A percentile compares a stretch with the other conserved stretches of the same genome.
Conservation (phyloP, 1,139 yeast genomes). For the Protomyces inouyei region DNA sequence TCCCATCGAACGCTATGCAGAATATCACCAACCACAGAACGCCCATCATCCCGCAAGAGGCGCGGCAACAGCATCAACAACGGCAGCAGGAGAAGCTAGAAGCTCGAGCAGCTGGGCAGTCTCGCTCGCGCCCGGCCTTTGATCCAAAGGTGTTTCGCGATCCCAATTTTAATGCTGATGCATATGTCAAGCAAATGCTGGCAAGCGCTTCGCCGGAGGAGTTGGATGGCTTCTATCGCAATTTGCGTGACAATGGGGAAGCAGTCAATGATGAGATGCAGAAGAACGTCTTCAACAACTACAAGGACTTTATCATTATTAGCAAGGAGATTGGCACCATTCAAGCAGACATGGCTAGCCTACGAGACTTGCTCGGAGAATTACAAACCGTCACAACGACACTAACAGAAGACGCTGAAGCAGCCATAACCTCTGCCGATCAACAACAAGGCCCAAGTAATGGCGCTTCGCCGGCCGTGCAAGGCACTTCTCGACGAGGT, state of each 20-base stretch:
- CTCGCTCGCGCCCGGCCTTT: constrained; percentile 1
- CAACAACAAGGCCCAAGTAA: background rate
- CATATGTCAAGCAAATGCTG: constrained; percentile 24
- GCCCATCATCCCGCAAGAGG: constrained; percentile 17
- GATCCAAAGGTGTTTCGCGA: constrained; percentile 24
- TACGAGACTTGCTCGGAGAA: constrained; percentile 25
- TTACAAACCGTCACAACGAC: constrained; percentile 19
- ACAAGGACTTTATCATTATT: constrained; percentile 30
- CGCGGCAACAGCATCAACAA: background rate
- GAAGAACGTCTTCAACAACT: constrained; percentile 30
- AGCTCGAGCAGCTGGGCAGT: background rate
- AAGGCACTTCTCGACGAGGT: constrained; percentile 6
- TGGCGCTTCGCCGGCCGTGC: background rate
- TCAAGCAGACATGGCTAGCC: constrained; percentile 27
- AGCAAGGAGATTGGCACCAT: constrained; percentile 29
- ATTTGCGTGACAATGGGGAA: constrained; percentile 22
- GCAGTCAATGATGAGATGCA: constrained; percentile 27
- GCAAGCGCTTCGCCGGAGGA: constrained; percentile 30
- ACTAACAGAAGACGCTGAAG: constrained; percentile 21
- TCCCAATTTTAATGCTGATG: constrained; percentile 26
- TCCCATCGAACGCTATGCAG: constrained; percentile 9
- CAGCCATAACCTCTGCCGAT: background rate
- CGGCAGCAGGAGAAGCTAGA: background rate
- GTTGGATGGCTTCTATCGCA: constrained; percentile 25
- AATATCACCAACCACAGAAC: constrained; percentile 14